Base-by-base conservation (phyloP, 2,329 filamentous ascomycete genomes). In the Aspergillus cejpii region DNA sequence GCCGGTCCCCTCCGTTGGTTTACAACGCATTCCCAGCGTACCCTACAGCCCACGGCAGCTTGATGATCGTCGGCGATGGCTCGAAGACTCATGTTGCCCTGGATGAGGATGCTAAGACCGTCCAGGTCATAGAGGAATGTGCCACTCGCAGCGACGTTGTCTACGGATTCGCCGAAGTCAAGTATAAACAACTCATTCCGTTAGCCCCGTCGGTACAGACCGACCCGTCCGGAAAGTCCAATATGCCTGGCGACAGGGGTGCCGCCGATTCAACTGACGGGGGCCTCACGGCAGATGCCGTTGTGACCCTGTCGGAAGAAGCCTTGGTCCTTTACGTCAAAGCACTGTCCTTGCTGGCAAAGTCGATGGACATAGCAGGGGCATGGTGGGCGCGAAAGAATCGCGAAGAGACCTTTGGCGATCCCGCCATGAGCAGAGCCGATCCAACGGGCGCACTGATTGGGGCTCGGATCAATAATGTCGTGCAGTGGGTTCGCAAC, bases 131-230 rank as follows among this genome's bases (percentile, higher is more conserved):
- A 45, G 91, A 98, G 64, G 90, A 97, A 57, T 84, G 87, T 52
- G 92, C 92, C 1, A 92, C 89, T 24, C 79, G 90, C 29, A 96
- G 90, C 61, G 90, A 98, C 64, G 92, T 96, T 37, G 90, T 98
- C 2, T 98, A 90, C 64, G 90, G 91, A 2, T 97, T 98, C 67
- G 92, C 92, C 5, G 91, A 98, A 69, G 91, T 98, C 61, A 98
- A 98, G 68, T 96, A 94, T 69, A 92, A 94, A 67, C 92, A 98
- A 66, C 77, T 98, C n/a, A 80, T 96, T 39, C 92, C 92, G 2
- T 72, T 92, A 36, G 82, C 87, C 1, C 92, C 91, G 1, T 91
- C 86, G 3, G 63, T 63, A 17, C 67, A 69, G 24, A 55, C 61
- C 5, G 66, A 71, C 31, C 48, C 52, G 3, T 42, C 60, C 5